Conservation (phyloP, 169 alveolate species). For the Cryptosporidium meleagridis region DNA sequence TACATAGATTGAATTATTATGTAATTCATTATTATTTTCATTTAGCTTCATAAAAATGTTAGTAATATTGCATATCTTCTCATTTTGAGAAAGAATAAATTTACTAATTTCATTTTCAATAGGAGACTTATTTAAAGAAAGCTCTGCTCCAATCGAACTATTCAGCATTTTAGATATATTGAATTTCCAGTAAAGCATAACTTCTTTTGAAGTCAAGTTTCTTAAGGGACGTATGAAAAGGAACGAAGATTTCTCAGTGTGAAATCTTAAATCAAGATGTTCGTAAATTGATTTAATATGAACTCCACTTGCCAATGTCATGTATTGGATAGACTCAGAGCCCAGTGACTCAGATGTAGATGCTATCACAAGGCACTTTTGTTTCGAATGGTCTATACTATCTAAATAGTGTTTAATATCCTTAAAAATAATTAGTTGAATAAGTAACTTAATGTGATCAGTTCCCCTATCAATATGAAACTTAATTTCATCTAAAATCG, state of each 20-base stretch:
- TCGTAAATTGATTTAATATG: constrained; percentile 32
- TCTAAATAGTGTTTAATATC: constrained; percentile 31
- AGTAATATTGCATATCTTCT: constrained; percentile 33
- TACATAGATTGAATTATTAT: not conserved
- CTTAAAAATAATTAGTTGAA: constrained; percentile 28
- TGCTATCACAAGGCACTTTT: constrained; percentile 36
- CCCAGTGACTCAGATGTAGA: constrained; percentile 51
- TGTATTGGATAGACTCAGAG: constrained; percentile 57
- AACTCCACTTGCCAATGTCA: constrained; percentile 40
- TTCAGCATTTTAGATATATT: not conserved
- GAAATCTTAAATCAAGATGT: constrained; percentile 23
- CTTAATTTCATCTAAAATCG: constrained; percentile 17
- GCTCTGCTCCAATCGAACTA: constrained; percentile 50
- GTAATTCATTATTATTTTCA: not conserved
- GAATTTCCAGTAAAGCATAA: constrained; percentile 47
- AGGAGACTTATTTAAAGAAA: constrained; percentile 32
- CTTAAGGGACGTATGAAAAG: constrained; percentile 50
- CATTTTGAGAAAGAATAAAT: constrained; percentile 28
- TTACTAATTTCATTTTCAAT: constrained; percentile 39
- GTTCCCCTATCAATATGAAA: constrained; percentile 10
- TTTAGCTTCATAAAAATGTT: constrained; percentile 26
- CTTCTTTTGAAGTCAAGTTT: constrained; percentile 27
- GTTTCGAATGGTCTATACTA: not conserved
- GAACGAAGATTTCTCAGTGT: not conserved
- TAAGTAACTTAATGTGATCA: constrained; percentile 42